These are phyloP conservation scores for Phytophthora meadii DNA, from an alignment of 352 stramenopile genomes.

Conservation along the genomic window DNA sequence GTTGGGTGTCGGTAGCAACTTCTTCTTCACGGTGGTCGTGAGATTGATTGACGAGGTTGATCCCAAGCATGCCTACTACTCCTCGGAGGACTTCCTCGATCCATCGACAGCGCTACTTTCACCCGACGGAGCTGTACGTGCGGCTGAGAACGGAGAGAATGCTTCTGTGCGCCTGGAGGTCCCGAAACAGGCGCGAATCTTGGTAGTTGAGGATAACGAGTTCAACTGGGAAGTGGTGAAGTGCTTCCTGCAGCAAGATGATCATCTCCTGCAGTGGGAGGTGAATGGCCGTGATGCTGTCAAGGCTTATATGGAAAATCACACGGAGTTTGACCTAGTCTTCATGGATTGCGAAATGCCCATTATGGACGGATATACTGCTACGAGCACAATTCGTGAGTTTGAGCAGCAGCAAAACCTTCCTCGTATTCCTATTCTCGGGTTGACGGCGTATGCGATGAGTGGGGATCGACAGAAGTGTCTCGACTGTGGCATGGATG, in stretches of 20 bases:
- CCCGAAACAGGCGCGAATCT: conserved; percentile 58
- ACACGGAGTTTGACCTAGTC: conserved; percentile 62
- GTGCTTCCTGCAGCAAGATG: conserved; percentile 70
- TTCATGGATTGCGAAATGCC: conserved; percentile 86
- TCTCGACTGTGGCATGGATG: conserved; percentile 67
- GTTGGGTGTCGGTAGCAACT: conserved; percentile 70
- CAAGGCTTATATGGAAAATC: conserved; percentile 53
- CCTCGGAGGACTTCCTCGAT: conserved; percentile 55
- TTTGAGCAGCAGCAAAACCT: conserved; percentile 56
- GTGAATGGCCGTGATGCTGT: conserved; percentile 65
- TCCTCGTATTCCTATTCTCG: conserved; percentile 62
- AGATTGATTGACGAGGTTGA: conserved; percentile 56
- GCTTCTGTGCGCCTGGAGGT: conserved; percentile 22
- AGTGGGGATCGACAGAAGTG: conserved; percentile 72
- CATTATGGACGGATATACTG: conserved; percentile 80
- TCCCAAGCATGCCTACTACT: conserved; percentile 46
- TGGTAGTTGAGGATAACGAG: conserved; percentile 76
- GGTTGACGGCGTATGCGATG: conserved; percentile 71
- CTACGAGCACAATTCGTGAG: conserved; percentile 56
- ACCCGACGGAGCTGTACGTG: conserved; percentile 9
- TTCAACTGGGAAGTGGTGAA: conserved; percentile 81
- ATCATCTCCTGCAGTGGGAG: conserved; percentile 69
- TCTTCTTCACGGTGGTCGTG: conserved; percentile 82
- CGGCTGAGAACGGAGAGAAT: conserved; percentile 46
- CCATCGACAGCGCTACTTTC: conserved; percentile 28